phyloP scores from a whole-genome alignment of 108 stramenopile genomes.

The Phaeodactylum tricornutum region DNA sequence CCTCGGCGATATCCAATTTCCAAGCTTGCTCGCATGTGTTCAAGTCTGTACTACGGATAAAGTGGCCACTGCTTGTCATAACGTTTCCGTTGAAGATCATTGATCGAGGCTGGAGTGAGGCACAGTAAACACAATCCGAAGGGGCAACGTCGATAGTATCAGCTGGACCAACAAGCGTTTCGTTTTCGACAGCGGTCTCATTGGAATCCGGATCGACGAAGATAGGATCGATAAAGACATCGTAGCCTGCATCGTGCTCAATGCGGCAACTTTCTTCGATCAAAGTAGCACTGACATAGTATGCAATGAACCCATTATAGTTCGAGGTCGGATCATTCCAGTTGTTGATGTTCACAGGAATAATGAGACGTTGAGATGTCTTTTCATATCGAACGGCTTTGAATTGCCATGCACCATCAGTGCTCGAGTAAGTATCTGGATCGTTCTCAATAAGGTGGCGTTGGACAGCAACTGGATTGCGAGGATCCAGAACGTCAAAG shows the following conservation, averaged over 20 bases:
- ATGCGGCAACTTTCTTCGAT: conserved; percentile 22
- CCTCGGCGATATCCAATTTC: neutral
- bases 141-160: no score
- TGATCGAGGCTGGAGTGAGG: conserved; percentile 22
- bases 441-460: conserved; percentile 19
- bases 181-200: neutral
- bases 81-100: conserved; percentile 39
- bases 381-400: conserved; percentile 32
- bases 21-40: conserved; percentile 8
- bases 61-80: conserved; percentile 27
- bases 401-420: conserved; percentile 27
- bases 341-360: conserved; percentile 24
- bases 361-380: conserved; percentile 23
- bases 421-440: conserved; percentile 12
- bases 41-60: conserved; percentile 26
- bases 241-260: conserved; percentile 15
- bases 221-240: neutral
- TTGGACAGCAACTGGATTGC: conserved; percentile 13
- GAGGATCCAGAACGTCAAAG: conserved; percentile 26
- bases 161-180: no score
- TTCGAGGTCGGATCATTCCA: conserved; percentile 3
- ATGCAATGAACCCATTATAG: conserved; percentile 42
- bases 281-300: conserved; percentile 16
- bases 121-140: no score
- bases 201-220: neutral